Evolutionary conservation across 805 yeast genomes (phyloP), one percentile per base, ranked within the genome.

Genomic region (Zygotorulaspora danielsina): DNA sequence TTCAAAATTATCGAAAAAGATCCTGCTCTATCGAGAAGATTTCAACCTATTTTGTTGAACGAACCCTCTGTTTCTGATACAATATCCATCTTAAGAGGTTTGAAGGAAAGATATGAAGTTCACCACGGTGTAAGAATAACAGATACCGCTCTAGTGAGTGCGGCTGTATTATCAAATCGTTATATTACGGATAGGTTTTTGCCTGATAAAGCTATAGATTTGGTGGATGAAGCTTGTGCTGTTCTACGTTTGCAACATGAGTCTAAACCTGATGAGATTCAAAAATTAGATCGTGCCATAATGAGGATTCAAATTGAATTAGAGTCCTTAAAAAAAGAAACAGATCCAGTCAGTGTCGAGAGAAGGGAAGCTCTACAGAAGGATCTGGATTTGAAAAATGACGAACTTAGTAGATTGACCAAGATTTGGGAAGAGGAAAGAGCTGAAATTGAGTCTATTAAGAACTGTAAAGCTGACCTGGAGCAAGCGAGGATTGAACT

Each of bases 201-300:
- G 26, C 98, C 98, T 1, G 98, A 90, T 58, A 90, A 90, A 67
- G 97, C 97, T 15, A 90, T 90, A 49, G 98, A 90, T 63, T 73
- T 90, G 49, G 93, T 90, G 2, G 98, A 90, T 65, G 98, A 90
- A 59, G 97, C 97, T 0, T 89, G 97, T 66, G 93, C 97, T 3
- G 95, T 95, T 0, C 70, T 90, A 42, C 72, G 98, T 49, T 69
- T 90, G 43, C 98, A 90, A 63, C 97, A 93, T 60, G 98, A 90
- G 65, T 87, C 96, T 1, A 89, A 88, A 59, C 98, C 98, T 0
- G 98, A 90, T 57, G 86, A 89, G 2, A 84, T 93, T 38, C 90
- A 88, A 54, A 84, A 81, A 33, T 70, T 90, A 42, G 97, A 90
- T 60, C 76, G 97, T 46, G 73, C 81, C 19, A 79, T 90, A 33